Evolutionary conservation across 1,284 basidiomycete genomes (phyloP), one percentile per base, ranked within the genome.

Genomic region (Apiotrichum sp.): DNA sequence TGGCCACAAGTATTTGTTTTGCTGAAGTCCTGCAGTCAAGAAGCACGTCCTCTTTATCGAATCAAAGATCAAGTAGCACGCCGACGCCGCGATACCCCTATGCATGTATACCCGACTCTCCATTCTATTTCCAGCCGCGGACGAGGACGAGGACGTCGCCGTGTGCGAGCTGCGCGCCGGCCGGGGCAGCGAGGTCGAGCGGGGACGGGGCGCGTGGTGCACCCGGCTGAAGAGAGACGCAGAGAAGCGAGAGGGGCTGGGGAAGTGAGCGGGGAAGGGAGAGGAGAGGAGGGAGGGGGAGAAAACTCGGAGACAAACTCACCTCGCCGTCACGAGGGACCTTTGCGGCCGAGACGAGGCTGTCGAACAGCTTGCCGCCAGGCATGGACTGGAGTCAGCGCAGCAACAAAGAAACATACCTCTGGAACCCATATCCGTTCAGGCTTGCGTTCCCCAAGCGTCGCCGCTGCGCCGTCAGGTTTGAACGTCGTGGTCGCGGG

Each of bases 1-100:
- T 3, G 4, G 7, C 22, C 22, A 22, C 22, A 22, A 22, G 22
- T 5, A 3, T 22, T 22, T 22, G 22, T 22, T 22, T 22, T 22
- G 22, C 22, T 22, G 22, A 22, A 22, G 22, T 22, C 22, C 22
- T 35, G 10, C 61, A 89, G 87, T 88, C 48, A 86, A 85, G 71
- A 76, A 79, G 50, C 80, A 85, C 44, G 87, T 89, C 6, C 77
- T 89, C 41, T 89, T 89, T 66, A 83, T 87, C 4, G 87, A 77
- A 55, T 56, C 65, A 31, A 75, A 89, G 76, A 86, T 85, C 73
- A 86, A 82, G 61, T 75, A 71, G 63, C 16, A 29, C 11, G 46
- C 47, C 8, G 33, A 6, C n/a, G 33, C 16, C 10, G 3, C 43
- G 43, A 50, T 57, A 56, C 50, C 53, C 55, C 16, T 53, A 58